Evolutionary conservation across 2,329 filamentous ascomycete species (phyloP), one percentile per base, ranked within the genome.

Genomic region (Myriosclerotinia duriaeana): DNA sequence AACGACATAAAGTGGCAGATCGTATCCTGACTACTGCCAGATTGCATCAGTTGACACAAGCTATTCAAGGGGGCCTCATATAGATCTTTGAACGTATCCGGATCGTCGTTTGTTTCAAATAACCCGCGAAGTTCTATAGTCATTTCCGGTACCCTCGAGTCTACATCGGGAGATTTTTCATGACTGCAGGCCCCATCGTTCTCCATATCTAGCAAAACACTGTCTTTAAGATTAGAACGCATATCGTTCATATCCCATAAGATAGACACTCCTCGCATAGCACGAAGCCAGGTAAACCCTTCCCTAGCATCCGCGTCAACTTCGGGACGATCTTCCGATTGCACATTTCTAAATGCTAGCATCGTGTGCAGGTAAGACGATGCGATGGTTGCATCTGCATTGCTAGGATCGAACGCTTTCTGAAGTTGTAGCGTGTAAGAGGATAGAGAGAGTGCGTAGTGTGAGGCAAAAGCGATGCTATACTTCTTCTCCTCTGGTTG

Each of bases 261-360:
- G 1, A 38, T 38, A 17, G 42, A n/a, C 2, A 61, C 58, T 36
- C 58, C 58, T 61, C 58, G 3, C 58, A 61, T 61, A 26, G 58
- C 44, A 38, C 44, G 42, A 9, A 61, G 58, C 58, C 58, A 61
- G 26, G 58, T 61, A 26, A 61, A 7, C 2, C 9, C 8, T 9
- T 44, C 58, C 8, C 34, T 20, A 15, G 4, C 58, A 5, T 61
- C 34, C 2, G 2, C 30, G 12, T 61, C 30, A 17, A 38, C 22
- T 9, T 17, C 22, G 3, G 5, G 1, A 26, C 12, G 17, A n/a
- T 26, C 30, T 59, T 38, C 20, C n/a, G n/a, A 7, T 30, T 40
- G 44, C 17, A 65, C 20, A 60, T 67, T 67, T 22, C 30, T 42
- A n/a, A 67, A 67, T 15, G 66, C 62, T 20, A 67, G 46, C 60